Conservation (phyloP, 176 grass and related monocot species). For the Urochloa ruziziensis region DNA sequence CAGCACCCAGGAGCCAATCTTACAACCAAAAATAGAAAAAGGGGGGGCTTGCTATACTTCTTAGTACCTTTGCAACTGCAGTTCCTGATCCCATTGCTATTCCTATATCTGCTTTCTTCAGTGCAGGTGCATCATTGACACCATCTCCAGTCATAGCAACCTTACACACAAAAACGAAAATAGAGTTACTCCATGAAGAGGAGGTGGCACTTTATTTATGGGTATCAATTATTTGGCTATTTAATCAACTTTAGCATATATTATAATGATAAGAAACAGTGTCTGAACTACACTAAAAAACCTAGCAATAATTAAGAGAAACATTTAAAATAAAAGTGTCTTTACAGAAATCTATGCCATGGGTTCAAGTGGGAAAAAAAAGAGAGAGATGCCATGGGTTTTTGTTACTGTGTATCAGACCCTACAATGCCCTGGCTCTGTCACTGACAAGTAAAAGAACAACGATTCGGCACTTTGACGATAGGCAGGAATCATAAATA, state of each 20-base stretch:
- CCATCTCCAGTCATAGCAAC: conserved; percentile 99
- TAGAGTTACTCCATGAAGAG: neutral
- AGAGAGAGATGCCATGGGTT: neutral
- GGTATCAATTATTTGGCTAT: conserved; percentile 2
- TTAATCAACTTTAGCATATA: conserved; percentile 7
- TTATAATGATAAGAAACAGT: neutral
- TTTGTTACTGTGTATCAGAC: neutral
- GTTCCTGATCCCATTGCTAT: conserved; percentile 99
- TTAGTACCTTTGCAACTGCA: conserved; percentile 89
- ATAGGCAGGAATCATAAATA: conserved; percentile 17
- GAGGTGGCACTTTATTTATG: neutral
- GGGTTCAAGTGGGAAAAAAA: neutral
- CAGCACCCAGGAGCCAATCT: neutral
- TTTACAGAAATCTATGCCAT: neutral
- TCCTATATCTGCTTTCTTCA: conserved; percentile 99
- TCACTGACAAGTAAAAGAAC: conserved; percentile 28
- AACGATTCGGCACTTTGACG: neutral
- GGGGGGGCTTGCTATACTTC: neutral
- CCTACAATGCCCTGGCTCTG: neutral
- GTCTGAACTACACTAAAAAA: neutral
- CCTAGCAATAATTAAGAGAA: neutral
- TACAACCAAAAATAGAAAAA: too few species aligned
- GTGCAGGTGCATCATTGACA: conserved; percentile 98
- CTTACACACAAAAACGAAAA: conserved; percentile 41
- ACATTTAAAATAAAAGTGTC: neutral